Conservation (phyloP, 495 filamentous ascomycete genomes). For the Aspergillus incahuasiensis region DNA sequence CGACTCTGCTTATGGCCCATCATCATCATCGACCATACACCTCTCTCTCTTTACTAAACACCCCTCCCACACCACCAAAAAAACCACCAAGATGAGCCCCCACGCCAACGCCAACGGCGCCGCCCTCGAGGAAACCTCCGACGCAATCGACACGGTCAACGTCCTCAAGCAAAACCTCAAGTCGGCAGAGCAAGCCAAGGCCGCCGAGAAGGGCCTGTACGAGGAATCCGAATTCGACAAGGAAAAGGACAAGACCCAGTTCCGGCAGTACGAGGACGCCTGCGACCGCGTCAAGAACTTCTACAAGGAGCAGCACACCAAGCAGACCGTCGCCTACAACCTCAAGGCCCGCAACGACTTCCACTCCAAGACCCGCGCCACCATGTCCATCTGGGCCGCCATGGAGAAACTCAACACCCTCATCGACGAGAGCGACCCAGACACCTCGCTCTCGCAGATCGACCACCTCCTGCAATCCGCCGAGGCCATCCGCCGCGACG, state of each 20-base stretch:
- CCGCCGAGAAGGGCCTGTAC: conserved; percentile 51
- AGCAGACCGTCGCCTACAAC: conserved; percentile 83
- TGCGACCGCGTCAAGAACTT: conserved; percentile 78
- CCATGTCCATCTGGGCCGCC: conserved; percentile 83
- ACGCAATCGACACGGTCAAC: conserved; percentile 78
- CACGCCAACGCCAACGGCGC: conserved; percentile 47
- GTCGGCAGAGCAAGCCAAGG: conserved; percentile 25
- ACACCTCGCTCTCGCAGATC: conserved; percentile 81
- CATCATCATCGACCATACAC: conserved; percentile 1
- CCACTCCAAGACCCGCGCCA: conserved; percentile 58
- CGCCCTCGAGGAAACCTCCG: conserved; percentile 74
- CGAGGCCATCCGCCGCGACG: conserved; percentile 80
- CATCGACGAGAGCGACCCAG: conserved; percentile 84
- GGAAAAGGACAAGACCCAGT: conserved; percentile 74
- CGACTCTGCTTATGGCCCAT: background rate
- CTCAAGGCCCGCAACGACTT: conserved; percentile 68
- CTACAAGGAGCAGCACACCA: conserved; percentile 78
- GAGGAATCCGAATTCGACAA: conserved; percentile 64
- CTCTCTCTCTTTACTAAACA: conserved; percentile 21
- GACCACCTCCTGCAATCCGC: conserved; percentile 83
- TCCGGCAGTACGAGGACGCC: conserved; percentile 73
- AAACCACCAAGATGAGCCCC: conserved; percentile 33
- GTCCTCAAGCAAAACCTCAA: conserved; percentile 60
- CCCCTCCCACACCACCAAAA: conserved; percentile 18
- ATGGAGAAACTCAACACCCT: conserved; percentile 86